Evolutionary conservation across 2,329 filamentous ascomycete species (phyloP).

Genomic region (Sclerotinia nivalis): DNA sequence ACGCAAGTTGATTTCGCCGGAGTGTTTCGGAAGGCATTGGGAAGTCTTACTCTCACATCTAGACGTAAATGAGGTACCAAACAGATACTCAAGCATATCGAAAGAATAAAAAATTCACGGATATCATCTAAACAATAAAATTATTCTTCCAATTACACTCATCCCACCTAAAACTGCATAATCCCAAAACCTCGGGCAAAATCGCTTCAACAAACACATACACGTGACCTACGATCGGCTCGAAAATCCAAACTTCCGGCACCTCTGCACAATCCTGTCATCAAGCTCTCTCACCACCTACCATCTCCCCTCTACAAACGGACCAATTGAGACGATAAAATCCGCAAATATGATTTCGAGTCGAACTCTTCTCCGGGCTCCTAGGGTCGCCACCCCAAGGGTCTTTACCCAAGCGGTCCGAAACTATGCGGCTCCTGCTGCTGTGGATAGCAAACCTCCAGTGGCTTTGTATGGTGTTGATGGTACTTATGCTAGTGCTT

Average conservation of each 20-base stretch:
- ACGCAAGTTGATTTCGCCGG: not conserved
- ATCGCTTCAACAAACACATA: not conserved
- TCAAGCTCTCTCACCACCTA: constrained; percentile 18
- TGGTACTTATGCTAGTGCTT: constrained; percentile 95
- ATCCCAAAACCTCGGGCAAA: constrained; percentile 9
- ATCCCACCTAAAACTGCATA: not conserved
- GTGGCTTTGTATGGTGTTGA: constrained; percentile 92
- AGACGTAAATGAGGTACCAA: not conserved
- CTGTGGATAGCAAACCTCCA: constrained; percentile 74
- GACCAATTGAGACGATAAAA: constrained; percentile 36
- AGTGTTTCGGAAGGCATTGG: not conserved
- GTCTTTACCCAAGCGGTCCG: constrained; percentile 59
- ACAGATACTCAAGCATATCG: no score
- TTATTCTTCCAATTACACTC: not conserved
- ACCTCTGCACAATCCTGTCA: constrained; percentile 21
- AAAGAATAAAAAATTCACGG: not conserved
- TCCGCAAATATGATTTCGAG: constrained; percentile 40
- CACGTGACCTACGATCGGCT: constrained; percentile 14
- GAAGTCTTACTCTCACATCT: not conserved
- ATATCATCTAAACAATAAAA: not conserved
- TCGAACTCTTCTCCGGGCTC: constrained; percentile 40
- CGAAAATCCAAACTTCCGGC: constrained; percentile 25
- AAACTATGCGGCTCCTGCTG: constrained; percentile 68
- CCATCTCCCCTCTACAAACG: constrained; percentile 33
- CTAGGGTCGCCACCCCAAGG: constrained; percentile 36